phyloP scores from a whole-genome alignment of 768 basidiomycete species.

The Calvatia gigantea region DNA sequence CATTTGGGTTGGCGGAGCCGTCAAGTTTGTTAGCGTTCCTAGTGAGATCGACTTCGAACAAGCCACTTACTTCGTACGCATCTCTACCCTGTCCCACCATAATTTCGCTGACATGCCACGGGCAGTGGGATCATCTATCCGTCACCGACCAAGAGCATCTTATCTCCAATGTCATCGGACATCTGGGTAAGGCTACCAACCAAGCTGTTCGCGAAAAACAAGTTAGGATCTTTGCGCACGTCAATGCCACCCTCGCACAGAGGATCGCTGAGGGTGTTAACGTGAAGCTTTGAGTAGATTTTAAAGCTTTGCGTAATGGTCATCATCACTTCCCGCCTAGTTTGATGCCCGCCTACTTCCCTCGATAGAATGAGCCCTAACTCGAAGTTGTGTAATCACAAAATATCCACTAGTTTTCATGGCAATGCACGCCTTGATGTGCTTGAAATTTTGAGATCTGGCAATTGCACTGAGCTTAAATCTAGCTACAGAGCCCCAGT shows the following conservation, averaged over 20 bases:
- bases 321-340: too few species aligned
- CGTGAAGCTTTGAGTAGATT: slow-evolving; percentile 10
- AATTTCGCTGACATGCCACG: neutral
- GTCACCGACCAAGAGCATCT: slow-evolving; percentile 31
- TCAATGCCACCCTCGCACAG: slow-evolving; percentile 30
- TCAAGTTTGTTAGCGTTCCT: slow-evolving; percentile 30
- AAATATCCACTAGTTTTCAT: too few species aligned
- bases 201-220: slow-evolving; percentile 26
- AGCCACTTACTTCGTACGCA: slow-evolving; percentile 28
- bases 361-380: too few species aligned
- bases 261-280: slow-evolving; percentile 31
- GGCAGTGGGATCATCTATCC: slow-evolving; percentile 22
- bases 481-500: too few species aligned
- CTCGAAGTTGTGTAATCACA: too few species aligned
- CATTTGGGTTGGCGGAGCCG: slow-evolving; percentile 36
- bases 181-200: slow-evolving; percentile 31
- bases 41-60: slow-evolving; percentile 37
- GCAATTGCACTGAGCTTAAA: too few species aligned
- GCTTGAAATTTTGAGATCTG: too few species aligned
- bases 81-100: neutral
- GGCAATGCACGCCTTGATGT: too few species aligned
- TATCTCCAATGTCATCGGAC: slow-evolving; percentile 34
- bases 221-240: slow-evolving; percentile 32
- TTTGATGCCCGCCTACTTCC: too few species aligned
- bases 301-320: too few species aligned